Percentiles rank a stretch among this genome's conserved stretches.
Conservation (phyloP, 495 filamentous ascomycete species). For the Podospora pseudopauciseta region DNA sequence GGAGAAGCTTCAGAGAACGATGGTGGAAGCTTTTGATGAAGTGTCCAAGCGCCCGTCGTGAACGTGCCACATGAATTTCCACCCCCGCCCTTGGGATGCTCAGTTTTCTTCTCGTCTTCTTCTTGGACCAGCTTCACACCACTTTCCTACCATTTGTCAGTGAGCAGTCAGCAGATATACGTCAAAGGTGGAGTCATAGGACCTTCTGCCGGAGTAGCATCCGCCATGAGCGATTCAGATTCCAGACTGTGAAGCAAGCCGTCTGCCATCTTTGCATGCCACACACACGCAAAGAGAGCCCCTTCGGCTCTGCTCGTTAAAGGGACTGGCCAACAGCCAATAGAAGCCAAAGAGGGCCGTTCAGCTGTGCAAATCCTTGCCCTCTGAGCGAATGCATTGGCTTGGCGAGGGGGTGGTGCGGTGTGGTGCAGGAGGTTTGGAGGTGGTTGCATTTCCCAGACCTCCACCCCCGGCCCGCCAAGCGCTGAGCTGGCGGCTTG, state of each 20-base stretch:
- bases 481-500: neutral
- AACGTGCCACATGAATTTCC: neutral
- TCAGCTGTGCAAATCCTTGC: neutral
- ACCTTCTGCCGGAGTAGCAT: constrained; percentile 5
- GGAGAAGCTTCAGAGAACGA: constrained; percentile 23
- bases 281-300: neutral
- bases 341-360: neutral
- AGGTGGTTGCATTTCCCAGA: constrained; percentile 3
- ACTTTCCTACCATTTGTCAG: neutral
- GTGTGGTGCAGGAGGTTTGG: constrained; percentile 1
- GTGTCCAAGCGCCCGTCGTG: neutral
- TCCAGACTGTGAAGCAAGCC: neutral
- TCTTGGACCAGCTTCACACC: neutral
- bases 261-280: neutral
- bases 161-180: neutral
- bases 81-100: neutral
- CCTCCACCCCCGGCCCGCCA: neutral
- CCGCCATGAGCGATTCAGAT: neutral
- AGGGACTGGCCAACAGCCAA: neutral
- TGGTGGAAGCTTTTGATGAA: constrained; percentile 16
- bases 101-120: too few species aligned
- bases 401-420: constrained; percentile 10
- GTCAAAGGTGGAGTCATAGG: neutral
- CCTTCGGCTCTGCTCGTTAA: neutral
- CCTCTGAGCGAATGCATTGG: neutral